Conservation (phyloP, 345 rosid species). For the Rhizophora mangle region DNA sequence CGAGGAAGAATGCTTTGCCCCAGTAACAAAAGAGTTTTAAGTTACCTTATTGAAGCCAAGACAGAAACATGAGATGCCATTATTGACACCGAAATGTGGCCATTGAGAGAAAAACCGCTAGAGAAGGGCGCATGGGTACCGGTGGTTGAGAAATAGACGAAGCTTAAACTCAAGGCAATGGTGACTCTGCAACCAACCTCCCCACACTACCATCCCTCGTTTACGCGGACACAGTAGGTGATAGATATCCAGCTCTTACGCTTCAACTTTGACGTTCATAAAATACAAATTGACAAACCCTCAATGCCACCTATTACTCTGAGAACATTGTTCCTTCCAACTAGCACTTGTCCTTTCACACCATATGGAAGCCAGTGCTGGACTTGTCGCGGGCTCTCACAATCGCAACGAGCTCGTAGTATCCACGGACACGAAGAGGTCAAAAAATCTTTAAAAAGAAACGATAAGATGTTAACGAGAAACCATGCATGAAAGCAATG, state of each 20-base stretch:
- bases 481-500: no score
- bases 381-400: slow-evolving; percentile 97
- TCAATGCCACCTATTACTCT: slow-evolving; percentile 5
- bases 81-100: no score
- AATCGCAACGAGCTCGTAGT: slow-evolving; percentile 98
- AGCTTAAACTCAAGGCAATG: slow-evolving; percentile 96
- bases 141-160: slow-evolving; percentile 42
- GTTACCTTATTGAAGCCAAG: no score
- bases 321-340: background rate
- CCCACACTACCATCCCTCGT: slow-evolving; percentile 22
- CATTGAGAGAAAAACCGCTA: background rate
- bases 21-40: no score
- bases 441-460: background rate
- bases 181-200: slow-evolving; percentile 79
- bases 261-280: slow-evolving; percentile 34
- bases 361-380: slow-evolving; percentile 96
- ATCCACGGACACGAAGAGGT: slow-evolving; percentile 99
- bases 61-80: background rate
- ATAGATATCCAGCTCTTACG: slow-evolving; percentile 15
- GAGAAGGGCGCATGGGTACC: background rate
- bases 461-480: background rate
- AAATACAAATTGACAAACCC: slow-evolving; percentile 14
- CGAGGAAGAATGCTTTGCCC: no score
- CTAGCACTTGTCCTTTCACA: slow-evolving; percentile 12
- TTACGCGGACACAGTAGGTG: slow-evolving; percentile 41